Base-by-base conservation (phyloP, 1,284 basidiomycete species). In the Rhodotorula sp. region DNA sequence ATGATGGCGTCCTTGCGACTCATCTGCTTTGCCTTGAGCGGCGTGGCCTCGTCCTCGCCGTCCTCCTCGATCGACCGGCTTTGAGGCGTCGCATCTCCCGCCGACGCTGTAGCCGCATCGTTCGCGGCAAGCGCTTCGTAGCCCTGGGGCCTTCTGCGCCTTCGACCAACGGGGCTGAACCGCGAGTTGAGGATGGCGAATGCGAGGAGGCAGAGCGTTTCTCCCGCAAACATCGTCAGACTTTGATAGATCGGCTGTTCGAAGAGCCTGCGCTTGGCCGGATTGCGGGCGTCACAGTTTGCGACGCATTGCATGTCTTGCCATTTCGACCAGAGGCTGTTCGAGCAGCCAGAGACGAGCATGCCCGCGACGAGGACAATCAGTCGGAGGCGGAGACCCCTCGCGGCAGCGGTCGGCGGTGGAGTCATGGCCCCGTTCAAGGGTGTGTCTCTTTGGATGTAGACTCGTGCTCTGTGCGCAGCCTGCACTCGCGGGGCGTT, bases 291-390 rank as follows among this genome's bases (percentile, higher is more conserved):
- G 62, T 75, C 73, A 68, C 81, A 82, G 68, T 81, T 77, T 62
- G 68, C 78, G 30, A 82, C 79, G 64, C 81, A 82, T 61, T 81
- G 81, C 79, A 80, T 80, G 64, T 82, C 81, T 64, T 81, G 80
- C 55, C 75, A 81, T 69, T 80, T 81, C 44, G 70, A 75, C 69
- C 79, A 77, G 33, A 82, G 76, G 77, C 67, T 66, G 65, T 72
- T 69, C 1, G 29, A 46, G 53, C 67, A 68, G 10, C 74, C 74
- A 2, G 60, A 66, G 17, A 73, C 48, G 29, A 75, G 72, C 74
- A 75, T 75, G 3, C 69, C 72, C 2, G 26, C 62, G 15, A 75
- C 69, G 42, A 75, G 60, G 29, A 73, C 60, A 2, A 75, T 46
- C 44, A 71, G 30, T 1, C 37, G 49, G 2, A 42, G 54, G 29